A percentile compares a stretch with the other conserved stretches of the same genome.
Evolutionary conservation across 495 filamentous ascomycete species (phyloP).

Genomic region (Pyrenula massariospora): DNA sequence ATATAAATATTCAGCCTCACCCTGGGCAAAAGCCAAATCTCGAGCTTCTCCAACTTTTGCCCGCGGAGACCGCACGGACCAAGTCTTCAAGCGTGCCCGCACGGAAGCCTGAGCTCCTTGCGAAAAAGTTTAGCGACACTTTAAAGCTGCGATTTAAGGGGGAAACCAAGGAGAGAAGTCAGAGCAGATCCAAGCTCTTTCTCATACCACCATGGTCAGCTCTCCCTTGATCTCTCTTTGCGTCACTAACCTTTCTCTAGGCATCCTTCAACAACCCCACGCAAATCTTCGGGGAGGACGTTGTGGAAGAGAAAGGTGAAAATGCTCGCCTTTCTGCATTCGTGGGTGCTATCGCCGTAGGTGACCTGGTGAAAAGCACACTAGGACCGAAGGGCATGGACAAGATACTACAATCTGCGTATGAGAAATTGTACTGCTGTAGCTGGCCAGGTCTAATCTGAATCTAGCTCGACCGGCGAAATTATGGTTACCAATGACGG

Average conservation of each 20-base stretch:
- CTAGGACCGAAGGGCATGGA: conserved; percentile 98
- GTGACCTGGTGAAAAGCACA: conserved; percentile 93
- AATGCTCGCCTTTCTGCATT: conserved; percentile 97
- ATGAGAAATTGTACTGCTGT: too few species aligned
- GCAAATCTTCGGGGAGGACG: conserved; percentile 96
- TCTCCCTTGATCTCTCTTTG: not conserved
- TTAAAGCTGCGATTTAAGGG: too few species aligned
- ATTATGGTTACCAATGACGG: conserved; percentile 99
- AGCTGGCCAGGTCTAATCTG: too few species aligned
- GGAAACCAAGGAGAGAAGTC: too few species aligned
- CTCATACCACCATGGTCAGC: not conserved
- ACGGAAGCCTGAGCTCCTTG: not conserved
- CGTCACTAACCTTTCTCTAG: conserved; percentile 1
- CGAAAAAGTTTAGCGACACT: too few species aligned
- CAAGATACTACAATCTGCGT: conserved; percentile 98
- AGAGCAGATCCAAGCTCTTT: too few species aligned
- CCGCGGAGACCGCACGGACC: not conserved
- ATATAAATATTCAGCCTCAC: too few species aligned
- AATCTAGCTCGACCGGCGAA: conserved; percentile 73
- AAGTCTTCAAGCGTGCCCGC: not conserved
- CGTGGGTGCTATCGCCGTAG: conserved; percentile 94
- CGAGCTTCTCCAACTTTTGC: not conserved
- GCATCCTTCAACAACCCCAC: conserved; percentile 67
- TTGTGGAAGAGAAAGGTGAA: conserved; percentile 96
- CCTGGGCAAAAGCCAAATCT: too few species aligned